Conservation (phyloP, 805 yeast species). For the Sugiyamaella boreocaroliniensis region DNA sequence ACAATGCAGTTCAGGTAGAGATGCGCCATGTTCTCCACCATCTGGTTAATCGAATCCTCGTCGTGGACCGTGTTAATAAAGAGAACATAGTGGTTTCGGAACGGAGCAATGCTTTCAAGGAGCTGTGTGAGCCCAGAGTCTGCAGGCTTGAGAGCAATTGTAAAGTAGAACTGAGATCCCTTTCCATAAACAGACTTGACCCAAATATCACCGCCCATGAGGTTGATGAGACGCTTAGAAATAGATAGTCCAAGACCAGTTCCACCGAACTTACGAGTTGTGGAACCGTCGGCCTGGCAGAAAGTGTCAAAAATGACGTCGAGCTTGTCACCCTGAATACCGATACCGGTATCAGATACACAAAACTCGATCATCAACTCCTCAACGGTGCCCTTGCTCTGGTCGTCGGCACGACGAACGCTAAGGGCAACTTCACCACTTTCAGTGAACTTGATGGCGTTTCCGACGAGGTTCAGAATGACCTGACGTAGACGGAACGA, state of each 20-base stretch:
- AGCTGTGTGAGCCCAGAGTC: constrained; percentile 53
- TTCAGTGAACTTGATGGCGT: constrained; percentile 82
- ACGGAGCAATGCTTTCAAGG: constrained; percentile 64
- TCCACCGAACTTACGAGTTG: constrained; percentile 89
- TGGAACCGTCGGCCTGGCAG: constrained; percentile 91
- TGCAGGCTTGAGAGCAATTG: constrained; percentile 73
- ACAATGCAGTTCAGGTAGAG: constrained; percentile 59
- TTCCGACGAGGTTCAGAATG: constrained; percentile 78
- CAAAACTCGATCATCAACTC: constrained; percentile 67
- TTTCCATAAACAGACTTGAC: constrained; percentile 72
- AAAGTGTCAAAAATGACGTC: constrained; percentile 84
- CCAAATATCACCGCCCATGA: constrained; percentile 95
- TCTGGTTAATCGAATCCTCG: constrained; percentile 42
- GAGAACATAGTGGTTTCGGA: constrained; percentile 60
- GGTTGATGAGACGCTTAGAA: constrained; percentile 77
- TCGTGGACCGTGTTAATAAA: constrained; percentile 63
- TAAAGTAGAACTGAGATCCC: constrained; percentile 80
- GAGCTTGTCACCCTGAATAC: constrained; percentile 76
- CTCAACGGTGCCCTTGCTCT: constrained; percentile 33
- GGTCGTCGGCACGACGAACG: constrained; percentile 49
- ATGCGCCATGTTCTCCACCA: constrained; percentile 44
- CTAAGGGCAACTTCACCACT: constrained; percentile 74
- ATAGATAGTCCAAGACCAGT: constrained; percentile 86
- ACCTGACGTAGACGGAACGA: constrained; percentile 85
- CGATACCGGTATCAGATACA: constrained; percentile 87